Evolutionary conservation across 306 rosid genomes (phyloP).

Genomic region (Prunus padus): DNA sequence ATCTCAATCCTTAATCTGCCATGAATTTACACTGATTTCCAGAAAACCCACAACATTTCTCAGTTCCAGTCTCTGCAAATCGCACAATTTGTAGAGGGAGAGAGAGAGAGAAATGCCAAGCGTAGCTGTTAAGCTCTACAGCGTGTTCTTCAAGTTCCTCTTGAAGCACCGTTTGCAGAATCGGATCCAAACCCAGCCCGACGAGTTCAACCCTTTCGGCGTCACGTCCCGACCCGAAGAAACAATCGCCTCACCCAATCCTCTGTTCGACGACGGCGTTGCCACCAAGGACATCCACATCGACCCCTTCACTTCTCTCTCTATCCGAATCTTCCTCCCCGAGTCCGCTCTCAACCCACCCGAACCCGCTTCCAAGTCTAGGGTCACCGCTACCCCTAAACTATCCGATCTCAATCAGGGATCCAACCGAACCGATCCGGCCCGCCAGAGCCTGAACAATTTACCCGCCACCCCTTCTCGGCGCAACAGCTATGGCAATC

Average conservation of each 20-base stretch:
- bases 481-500: constrained; percentile 55
- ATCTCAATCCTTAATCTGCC: neutral
- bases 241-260: constrained; percentile 61
- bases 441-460: constrained; percentile 18
- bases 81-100: neutral
- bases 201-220: constrained; percentile 62
- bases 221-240: constrained; percentile 88
- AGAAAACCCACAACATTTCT: constrained; percentile 5
- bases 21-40: constrained; percentile 26
- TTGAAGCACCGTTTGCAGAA: constrained; percentile 91
- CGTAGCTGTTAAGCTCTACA: constrained; percentile 90
- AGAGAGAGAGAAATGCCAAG: constrained; percentile 63
- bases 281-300: constrained; percentile 96
- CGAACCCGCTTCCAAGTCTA: constrained; percentile 47
- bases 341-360: constrained; percentile 73
- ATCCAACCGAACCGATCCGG: constrained; percentile 21
- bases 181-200: constrained; percentile 63
- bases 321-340: constrained; percentile 87
- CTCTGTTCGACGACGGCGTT: constrained; percentile 76
- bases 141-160: constrained; percentile 96
- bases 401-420: constrained; percentile 35
- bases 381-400: constrained; percentile 13
- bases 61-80: constrained; percentile 25
- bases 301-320: constrained; percentile 72
- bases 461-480: constrained; percentile 25